Evolutionary conservation across 352 stramenopile species (phyloP).

Genomic region (Globisporangium echinulatum): DNA sequence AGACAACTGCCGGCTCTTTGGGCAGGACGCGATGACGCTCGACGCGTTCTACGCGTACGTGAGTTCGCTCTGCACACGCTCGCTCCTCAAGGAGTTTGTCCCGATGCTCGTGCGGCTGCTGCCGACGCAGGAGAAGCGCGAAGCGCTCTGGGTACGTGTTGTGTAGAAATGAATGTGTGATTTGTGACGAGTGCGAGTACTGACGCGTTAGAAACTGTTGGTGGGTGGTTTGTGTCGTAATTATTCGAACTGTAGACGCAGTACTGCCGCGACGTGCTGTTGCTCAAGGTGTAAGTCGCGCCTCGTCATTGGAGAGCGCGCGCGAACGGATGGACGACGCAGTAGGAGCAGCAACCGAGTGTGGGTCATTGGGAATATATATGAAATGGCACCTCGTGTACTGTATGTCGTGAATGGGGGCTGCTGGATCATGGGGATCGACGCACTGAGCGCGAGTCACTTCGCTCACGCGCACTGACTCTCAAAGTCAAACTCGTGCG

Average conservation of each 20-base stretch:
- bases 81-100: conserved; percentile 70
- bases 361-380: too few relatives aligned
- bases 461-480: conserved; percentile 21
- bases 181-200: background rate
- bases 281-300: conserved; percentile 13
- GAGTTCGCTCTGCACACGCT: conserved; percentile 70
- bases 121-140: conserved; percentile 79
- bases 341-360: too few relatives aligned
- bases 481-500: conserved; percentile 69
- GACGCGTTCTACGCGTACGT: conserved; percentile 80
- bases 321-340: too few relatives aligned
- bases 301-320: too few relatives aligned
- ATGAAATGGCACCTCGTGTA: too few relatives aligned
- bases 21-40: conserved; percentile 79
- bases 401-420: too few relatives aligned
- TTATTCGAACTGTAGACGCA: conserved; percentile 12
- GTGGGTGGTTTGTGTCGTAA: conserved; percentile 7
- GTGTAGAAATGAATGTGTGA: background rate
- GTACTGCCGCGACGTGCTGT: conserved; percentile 17
- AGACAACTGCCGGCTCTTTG: conserved; percentile 85
- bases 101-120: conserved; percentile 76
- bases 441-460: too few relatives aligned
- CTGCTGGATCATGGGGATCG: too few relatives aligned
- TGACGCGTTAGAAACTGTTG: too few relatives aligned
- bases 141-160: conserved; percentile 69